Percentiles rank a stretch among this genome's conserved stretches.
phyloP scores from a whole-genome alignment of 306 rosid species.

The Cicer pinnatifidum region DNA sequence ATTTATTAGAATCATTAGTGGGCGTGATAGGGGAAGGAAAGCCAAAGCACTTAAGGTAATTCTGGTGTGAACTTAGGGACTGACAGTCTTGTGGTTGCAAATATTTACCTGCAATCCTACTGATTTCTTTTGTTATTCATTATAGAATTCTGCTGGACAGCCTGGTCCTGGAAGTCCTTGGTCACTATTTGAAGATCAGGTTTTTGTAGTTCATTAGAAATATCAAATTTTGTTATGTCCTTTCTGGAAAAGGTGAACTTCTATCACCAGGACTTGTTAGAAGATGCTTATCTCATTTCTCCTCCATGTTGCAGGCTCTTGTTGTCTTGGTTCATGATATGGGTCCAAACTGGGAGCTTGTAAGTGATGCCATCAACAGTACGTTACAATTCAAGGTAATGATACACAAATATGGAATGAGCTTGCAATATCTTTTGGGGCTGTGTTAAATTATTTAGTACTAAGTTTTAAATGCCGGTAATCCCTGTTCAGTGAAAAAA shows the following conservation, averaged over 20 bases:
- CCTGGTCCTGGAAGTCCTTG: slow-evolving; percentile 88
- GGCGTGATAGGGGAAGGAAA: slow-evolving; percentile 86
- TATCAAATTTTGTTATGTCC: background rate
- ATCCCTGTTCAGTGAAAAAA: background rate
- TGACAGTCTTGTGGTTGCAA: slow-evolving; percentile 33
- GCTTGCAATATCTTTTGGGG: background rate
- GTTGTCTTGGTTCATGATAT: slow-evolving; percentile 98
- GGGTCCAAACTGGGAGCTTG: slow-evolving; percentile 99
- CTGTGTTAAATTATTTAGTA: slow-evolving; percentile 7
- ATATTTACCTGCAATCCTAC: slow-evolving; percentile 19
- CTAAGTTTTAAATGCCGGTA: slow-evolving; percentile 2
- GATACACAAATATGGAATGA: slow-evolving; percentile 3
- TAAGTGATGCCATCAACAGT: slow-evolving; percentile 90
- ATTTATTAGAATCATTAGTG: slow-evolving; percentile 83
- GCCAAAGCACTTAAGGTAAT: slow-evolving; percentile 76
- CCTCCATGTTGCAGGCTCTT: slow-evolving; percentile 68
- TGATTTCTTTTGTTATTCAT: slow-evolving; percentile 31
- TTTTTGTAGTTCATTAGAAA: slow-evolving; percentile 40
- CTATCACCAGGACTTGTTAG: background rate
- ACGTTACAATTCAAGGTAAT: slow-evolving; percentile 88
- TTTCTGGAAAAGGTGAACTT: slow-evolving; percentile 30
- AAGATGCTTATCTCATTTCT: slow-evolving; percentile 35
- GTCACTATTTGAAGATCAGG: slow-evolving; percentile 97
- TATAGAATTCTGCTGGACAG: slow-evolving; percentile 74
- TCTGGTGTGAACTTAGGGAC: slow-evolving; percentile 34